Base-by-base conservation (phyloP, 345 rosid genomes). In the Euphorbia tirucalli region DNA sequence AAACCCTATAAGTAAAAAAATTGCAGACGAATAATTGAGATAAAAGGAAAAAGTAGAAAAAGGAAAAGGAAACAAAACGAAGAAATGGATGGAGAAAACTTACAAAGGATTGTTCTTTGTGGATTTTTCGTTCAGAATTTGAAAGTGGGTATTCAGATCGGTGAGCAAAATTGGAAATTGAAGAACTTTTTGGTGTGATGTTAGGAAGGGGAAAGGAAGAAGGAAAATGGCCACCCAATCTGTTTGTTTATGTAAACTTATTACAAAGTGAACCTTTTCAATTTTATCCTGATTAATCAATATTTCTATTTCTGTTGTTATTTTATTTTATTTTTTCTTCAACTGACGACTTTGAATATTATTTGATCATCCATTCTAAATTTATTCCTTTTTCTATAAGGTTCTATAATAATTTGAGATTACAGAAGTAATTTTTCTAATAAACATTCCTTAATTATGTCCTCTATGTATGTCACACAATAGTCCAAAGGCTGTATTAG, bases 1-100 rank as follows among this genome's bases (percentile, higher is more conserved):
- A 69, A 69, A 58, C 64, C 73, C 73, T 28, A 58, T 15, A 43
- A 43, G 39, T 18, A 48, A 28, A 7, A 46, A 18, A 48, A 39
- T 8, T 37, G 2, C 2, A 22, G 11, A 37, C 19, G 7, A 21
- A 63, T 19, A 56, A 56, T 35, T 30, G 48, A 61, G 66, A 39
- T 7, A 63, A 21, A 35, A 22, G 43, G 46, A 11, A 32, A 32
- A 39, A 9, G 4, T 24, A 22, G 15, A 19, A 15, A n/a, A n/a
- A 21, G 25, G 14, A 11, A 25, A 35, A n/a, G 21, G 13, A n/a
- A 0, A 35, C 21, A 30, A 15, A 14, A 28, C n/a, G n/a, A n/a
- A n/a, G n/a, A n/a, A n/a, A n/a, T 60, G 25, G 48, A 19, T 35
- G 0, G 11, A 61, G 25, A 32, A 61, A 61, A 61, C 66, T 61